Conservation (phyloP, 164 flowering plant genomes). For the Annona squamosa region DNA sequence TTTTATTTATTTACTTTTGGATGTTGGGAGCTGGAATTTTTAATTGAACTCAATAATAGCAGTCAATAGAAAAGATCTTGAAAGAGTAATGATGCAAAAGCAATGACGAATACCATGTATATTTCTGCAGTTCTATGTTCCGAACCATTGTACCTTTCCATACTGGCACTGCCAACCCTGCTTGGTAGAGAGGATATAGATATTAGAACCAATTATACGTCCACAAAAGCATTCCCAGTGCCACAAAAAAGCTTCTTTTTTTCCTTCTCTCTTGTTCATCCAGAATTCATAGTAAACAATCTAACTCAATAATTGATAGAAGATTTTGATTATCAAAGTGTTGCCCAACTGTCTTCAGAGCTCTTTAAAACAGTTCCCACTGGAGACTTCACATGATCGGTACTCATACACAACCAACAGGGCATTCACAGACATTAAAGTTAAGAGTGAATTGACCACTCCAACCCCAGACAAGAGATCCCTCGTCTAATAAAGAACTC, state of each 20-base stretch:
- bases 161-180: constrained; percentile 44
- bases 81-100: not conserved
- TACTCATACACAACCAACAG: too few species aligned
- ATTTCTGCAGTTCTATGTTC: constrained; percentile 35
- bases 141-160: constrained; percentile 40
- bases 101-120: constrained; percentile 30
- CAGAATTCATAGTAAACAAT: not conserved
- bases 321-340: not conserved
- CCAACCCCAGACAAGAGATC: too few species aligned
- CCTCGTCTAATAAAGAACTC: too few species aligned
- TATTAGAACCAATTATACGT: constrained; percentile 5
- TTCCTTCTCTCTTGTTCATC: not conserved
- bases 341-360: not conserved
- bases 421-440: too few species aligned
- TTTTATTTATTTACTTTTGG: too few species aligned
- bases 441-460: too few species aligned
- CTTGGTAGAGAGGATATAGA: constrained; percentile 1
- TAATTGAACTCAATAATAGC: not conserved
- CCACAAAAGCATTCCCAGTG: not conserved
- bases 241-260: not conserved
- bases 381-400: not conserved
- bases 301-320: not conserved
- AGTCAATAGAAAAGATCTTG: not conserved
- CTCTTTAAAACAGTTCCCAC: not conserved
- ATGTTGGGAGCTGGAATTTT: not conserved